Evolutionary conservation across 345 rosid species (phyloP).

Genomic region (Lenwebbia sp.): DNA sequence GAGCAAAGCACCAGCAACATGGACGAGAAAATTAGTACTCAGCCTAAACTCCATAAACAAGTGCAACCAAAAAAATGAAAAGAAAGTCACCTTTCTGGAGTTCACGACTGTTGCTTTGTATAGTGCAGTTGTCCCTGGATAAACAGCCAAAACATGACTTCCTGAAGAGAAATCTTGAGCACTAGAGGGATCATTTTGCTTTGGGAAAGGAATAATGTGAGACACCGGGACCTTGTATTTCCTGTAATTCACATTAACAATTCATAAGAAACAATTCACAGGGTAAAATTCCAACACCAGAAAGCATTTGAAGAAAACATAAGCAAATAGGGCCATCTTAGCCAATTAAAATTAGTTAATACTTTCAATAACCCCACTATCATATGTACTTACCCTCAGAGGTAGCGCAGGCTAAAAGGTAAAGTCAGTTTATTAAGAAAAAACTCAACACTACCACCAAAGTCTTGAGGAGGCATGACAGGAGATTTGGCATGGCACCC

Average conservation of each 20-base stretch:
- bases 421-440: neutral
- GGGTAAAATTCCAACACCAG: neutral
- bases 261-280: neutral
- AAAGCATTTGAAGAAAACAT: neutral
- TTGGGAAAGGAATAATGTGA: constrained; percentile 77
- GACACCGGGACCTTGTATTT: constrained; percentile 80
- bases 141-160: constrained; percentile 85
- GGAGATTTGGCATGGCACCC: no score
- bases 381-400: neutral
- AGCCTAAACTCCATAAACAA: neutral
- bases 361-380: neutral
- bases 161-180: constrained; percentile 62
- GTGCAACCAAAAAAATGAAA: neutral
- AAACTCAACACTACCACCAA: neutral
- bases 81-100: constrained; percentile 48
- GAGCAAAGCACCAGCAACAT: constrained; percentile 1
- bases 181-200: constrained; percentile 48
- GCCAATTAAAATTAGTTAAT: neutral
- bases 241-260: constrained; percentile 21
- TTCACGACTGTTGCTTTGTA: constrained; percentile 87
- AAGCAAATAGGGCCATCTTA: neutral
- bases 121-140: constrained; percentile 96
- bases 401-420: neutral
- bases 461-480: no score
- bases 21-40: neutral